A percentile compares a stretch with the other conserved stretches of the same genome.
Conservation (phyloP, 495 filamentous ascomycete genomes). For the Talaromyces borbonicus region DNA sequence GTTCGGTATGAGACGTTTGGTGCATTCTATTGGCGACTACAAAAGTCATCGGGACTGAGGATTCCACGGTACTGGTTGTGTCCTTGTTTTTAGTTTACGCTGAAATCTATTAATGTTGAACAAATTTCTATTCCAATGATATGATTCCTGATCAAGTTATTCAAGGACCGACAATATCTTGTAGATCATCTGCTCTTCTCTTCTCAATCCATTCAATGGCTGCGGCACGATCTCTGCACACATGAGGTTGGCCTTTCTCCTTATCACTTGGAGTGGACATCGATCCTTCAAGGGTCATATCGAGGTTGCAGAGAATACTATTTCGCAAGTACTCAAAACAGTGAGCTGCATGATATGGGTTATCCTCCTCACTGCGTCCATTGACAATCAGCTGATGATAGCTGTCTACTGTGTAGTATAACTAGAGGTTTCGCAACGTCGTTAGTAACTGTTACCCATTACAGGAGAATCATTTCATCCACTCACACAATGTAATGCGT, state of each 20-base stretch:
- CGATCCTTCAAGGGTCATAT: constrained; percentile 22
- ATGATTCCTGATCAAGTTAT: no score
- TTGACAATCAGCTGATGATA: constrained; percentile 20
- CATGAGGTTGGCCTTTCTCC: constrained; percentile 18
- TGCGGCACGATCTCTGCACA: constrained; percentile 19
- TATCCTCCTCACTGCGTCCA: constrained; percentile 12
- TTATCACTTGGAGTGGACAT: constrained; percentile 13
- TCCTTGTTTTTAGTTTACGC: no score
- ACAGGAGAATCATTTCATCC: background rate
- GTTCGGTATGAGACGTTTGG: no score
- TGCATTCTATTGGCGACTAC: no score
- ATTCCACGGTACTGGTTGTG: no score
- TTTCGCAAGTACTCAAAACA: constrained; percentile 24
- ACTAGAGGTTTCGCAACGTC: no score
- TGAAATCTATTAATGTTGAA: no score
- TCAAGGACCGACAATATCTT: constrained; percentile 20
- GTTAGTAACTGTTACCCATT: background rate
- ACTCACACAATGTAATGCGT: constrained; percentile 18
- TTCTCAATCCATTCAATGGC: constrained; percentile 22
- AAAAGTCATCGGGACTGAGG: no score
- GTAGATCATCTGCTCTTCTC: constrained; percentile 21
- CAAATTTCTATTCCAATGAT: no score
- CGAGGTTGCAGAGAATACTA: constrained; percentile 18
- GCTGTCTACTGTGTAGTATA: constrained; percentile 21
- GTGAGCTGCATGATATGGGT: constrained; percentile 19